These are phyloP conservation scores for Forsythia viridissima DNA, from an alignment of 257 asterid species.

Conservation along the genomic window DNA sequence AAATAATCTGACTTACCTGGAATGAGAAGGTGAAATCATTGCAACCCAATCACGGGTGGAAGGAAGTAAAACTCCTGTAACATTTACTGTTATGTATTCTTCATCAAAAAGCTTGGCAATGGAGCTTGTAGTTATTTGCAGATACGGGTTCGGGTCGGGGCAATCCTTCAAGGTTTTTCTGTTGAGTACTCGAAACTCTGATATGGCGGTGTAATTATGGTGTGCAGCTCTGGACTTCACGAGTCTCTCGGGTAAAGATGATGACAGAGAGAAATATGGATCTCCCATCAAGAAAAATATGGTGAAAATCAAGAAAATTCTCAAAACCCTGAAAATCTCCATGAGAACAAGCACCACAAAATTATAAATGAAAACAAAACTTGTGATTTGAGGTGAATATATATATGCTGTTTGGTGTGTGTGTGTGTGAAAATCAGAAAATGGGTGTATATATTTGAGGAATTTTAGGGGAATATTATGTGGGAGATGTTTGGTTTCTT, in stretches of 20 bases:
- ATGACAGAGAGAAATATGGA: slow-evolving; percentile 8
- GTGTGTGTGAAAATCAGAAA: background rate
- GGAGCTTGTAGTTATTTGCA: slow-evolving; percentile 35
- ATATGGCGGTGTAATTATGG: slow-evolving; percentile 59
- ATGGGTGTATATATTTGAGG: background rate
- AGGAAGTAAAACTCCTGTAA: slow-evolving; percentile 61
- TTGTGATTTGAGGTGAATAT: background rate
- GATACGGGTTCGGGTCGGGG: slow-evolving; percentile 49
- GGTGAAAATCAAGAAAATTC: background rate
- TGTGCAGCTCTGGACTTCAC: slow-evolving; percentile 31
- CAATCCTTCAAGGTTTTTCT: slow-evolving; percentile 40
- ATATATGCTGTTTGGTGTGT: background rate
- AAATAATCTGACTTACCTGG: slow-evolving; percentile 38
- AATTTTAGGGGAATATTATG: background rate
- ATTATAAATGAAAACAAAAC: background rate
- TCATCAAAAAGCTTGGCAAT: slow-evolving; percentile 50
- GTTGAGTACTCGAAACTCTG: slow-evolving; percentile 65
- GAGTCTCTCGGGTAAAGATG: slow-evolving; percentile 26
- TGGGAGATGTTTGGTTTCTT: background rate
- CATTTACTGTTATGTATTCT: slow-evolving; percentile 43
- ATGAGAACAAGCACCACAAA: background rate
- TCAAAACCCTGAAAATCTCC: slow-evolving; percentile 3
- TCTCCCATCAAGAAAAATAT: background rate
- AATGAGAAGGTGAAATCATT: slow-evolving; percentile 77
- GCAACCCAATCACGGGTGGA: slow-evolving; percentile 63